A percentile compares a stretch with the other conserved stretches of the same genome.
phyloP scores from a whole-genome alignment of 2,329 filamentous ascomycete genomes.

The Pezicula radicicola region DNA sequence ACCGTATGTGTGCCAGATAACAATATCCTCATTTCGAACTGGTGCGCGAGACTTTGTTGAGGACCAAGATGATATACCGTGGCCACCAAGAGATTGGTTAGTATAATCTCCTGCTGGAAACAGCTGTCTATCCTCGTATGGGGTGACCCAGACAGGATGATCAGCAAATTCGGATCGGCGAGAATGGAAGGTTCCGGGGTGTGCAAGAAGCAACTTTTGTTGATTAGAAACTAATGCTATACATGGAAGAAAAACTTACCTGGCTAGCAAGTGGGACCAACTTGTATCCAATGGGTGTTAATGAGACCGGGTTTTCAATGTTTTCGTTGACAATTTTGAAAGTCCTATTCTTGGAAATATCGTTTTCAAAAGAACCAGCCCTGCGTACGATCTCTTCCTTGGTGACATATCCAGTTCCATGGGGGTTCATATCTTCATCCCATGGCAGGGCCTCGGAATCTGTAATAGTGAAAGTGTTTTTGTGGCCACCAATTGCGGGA shows the following conservation, averaged over 20 bases:
- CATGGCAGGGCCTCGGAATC: conserved; percentile 45
- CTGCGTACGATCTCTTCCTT: conserved; percentile 37
- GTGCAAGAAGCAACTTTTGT: conserved; percentile 75
- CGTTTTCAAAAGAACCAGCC: conserved; percentile 40
- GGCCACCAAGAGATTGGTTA: conserved; percentile 24
- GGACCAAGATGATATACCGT: conserved; percentile 50
- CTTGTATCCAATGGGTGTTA: conserved; percentile 82
- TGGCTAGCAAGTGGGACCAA: not conserved
- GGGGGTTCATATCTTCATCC: conserved; percentile 45
- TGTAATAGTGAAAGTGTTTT: conserved; percentile 52
- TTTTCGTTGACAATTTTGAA: conserved; percentile 87
- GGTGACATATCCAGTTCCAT: conserved; percentile 51
- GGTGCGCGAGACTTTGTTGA: conserved; percentile 84
- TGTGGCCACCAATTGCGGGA: conserved; percentile 52
- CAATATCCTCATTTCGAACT: conserved; percentile 74
- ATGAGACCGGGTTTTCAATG: conserved; percentile 76
- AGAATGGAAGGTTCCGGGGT: conserved; percentile 79
- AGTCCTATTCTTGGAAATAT: conserved; percentile 53
- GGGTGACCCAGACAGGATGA: conserved; percentile 84
- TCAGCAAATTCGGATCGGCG: conserved; percentile 85
- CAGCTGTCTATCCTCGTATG: conserved; percentile 57
- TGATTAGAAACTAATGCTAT: conserved; percentile 72
- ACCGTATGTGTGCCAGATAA: conserved; percentile 91
- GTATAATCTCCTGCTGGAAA: conserved; percentile 30
- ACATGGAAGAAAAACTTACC: not conserved